Conservation (phyloP, 345 rosid species). For the Carallia brachiata region DNA sequence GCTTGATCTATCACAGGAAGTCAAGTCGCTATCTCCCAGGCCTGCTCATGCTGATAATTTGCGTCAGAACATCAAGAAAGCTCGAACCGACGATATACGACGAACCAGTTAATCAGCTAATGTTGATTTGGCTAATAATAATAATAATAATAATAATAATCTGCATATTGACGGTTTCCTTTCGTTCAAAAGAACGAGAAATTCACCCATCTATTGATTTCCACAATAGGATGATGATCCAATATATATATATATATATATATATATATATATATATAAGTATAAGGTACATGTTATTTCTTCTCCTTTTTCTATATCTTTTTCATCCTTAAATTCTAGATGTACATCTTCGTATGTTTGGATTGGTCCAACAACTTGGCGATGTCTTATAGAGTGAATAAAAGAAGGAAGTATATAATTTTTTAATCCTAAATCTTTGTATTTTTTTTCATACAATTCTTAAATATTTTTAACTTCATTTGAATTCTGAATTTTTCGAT, state of each 20-base stretch:
- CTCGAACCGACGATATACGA: constrained; percentile 36
- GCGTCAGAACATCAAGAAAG: constrained; percentile 51
- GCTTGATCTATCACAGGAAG: constrained; percentile 43
- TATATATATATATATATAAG: background rate
- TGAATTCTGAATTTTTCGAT: too few species aligned
- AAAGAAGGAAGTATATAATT: too few species aligned
- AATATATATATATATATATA: background rate
- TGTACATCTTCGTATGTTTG: background rate
- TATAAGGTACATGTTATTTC: too few species aligned
- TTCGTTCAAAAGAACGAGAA: too few species aligned
- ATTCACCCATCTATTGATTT: too few species aligned
- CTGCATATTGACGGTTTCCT: too few species aligned
- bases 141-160: background rate
- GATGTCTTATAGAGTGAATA: constrained; percentile 18
- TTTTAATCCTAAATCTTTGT: too few species aligned
- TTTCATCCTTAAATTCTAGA: background rate
- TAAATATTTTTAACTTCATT: too few species aligned
- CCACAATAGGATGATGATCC: background rate
- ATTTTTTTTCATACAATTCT: too few species aligned
- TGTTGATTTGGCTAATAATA: background rate
- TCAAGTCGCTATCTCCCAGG: constrained; percentile 41
- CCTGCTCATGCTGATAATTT: constrained; percentile 1
- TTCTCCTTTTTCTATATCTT: background rate
- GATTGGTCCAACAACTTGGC: constrained; percentile 7
- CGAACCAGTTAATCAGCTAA: background rate